Conservation (phyloP, 225 moss, liverwort and hornwort genomes). For the Straminergon stramineum region DNA sequence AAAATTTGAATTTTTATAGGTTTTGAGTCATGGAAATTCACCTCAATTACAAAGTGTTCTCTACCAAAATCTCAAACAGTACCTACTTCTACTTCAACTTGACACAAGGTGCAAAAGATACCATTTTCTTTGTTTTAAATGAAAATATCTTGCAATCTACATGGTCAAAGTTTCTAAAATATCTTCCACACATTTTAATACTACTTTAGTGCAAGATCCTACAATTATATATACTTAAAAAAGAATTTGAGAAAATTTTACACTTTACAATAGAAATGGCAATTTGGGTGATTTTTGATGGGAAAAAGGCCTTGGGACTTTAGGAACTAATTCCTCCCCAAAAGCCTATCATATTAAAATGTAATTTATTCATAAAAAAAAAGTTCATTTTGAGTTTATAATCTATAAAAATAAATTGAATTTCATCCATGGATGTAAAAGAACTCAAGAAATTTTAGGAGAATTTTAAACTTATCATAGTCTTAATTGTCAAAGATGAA, state of each 20-base stretch:
- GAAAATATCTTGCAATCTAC: no score
- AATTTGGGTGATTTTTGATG: neutral
- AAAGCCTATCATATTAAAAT: no score
- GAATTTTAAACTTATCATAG: neutral
- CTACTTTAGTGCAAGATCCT: neutral
- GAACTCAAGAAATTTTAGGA: no score
- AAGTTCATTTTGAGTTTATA: no score
- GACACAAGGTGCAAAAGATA: neutral
- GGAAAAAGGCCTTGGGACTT: no score
- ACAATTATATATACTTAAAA: neutral
- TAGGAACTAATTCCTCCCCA: no score
- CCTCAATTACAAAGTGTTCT: neutral
- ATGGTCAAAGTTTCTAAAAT: no score
- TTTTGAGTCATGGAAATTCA: neutral
- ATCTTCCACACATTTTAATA: no score
- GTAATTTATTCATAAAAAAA: no score
- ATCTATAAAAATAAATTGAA: no score
- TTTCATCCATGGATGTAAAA: no score
- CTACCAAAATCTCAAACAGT: neutral
- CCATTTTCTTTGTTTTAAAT: neutral
- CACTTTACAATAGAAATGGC: neutral
- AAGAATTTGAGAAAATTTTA: neutral
- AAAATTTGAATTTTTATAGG: neutral
- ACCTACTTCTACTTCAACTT: neutral
- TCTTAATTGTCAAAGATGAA: neutral